These are phyloP conservation scores for Daldinia loculata DNA, from an alignment of 495 filamentous ascomycete genomes.

Conservation along the genomic window DNA sequence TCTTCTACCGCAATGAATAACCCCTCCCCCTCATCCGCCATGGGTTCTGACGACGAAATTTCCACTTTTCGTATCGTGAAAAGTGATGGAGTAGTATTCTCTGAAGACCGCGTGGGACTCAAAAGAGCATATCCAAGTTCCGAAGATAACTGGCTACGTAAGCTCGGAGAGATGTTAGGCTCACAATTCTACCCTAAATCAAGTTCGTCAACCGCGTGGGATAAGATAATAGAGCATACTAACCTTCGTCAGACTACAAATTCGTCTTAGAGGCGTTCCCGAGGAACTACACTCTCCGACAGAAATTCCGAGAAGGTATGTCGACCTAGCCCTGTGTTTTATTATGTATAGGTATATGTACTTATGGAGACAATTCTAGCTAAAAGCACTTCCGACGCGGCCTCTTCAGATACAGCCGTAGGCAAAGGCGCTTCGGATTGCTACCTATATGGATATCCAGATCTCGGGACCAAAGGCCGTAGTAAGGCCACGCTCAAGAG, in stretches of 20 bases:
- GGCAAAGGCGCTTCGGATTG: constrained; percentile 39
- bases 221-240: neutral
- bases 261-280: constrained; percentile 13
- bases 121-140: neutral
- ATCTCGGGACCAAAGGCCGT: constrained; percentile 5
- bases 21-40: neutral
- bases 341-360: neutral
- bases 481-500: constrained; percentile 9
- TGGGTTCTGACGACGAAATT: neutral
- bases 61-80: neutral
- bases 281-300: constrained; percentile 18
- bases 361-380: neutral
- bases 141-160: neutral
- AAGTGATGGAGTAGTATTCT: neutral
- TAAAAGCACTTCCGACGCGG: neutral
- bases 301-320: neutral
- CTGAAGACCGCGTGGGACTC: neutral
- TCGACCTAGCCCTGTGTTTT: neutral
- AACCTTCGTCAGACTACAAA: neutral
- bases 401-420: neutral
- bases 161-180: constrained; percentile 14
- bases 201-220: constrained; percentile 8
- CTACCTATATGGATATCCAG: constrained; percentile 56
- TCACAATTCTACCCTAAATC: constrained; percentile 19
- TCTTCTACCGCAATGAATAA: neutral